Evolutionary conservation across 257 asterid species (phyloP).

Genomic region (Lycium ferocissimum): DNA sequence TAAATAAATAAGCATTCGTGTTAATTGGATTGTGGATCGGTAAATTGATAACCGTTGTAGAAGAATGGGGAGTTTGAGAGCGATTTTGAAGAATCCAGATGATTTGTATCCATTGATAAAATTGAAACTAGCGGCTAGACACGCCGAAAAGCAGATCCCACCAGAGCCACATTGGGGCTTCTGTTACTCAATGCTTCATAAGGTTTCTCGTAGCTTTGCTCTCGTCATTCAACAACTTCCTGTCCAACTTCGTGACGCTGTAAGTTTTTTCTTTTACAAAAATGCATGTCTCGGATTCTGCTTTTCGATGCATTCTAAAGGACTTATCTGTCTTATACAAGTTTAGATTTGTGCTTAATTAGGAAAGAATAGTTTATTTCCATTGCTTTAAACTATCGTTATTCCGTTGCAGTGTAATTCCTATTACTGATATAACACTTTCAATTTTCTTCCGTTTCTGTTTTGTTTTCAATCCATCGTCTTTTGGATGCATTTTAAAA

Average conservation of each 20-base stretch:
- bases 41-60: conserved; percentile 21
- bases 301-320: too few species aligned
- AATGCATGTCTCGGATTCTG: too few species aligned
- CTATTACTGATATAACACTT: too few species aligned
- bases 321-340: too few species aligned
- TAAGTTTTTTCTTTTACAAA: conserved; percentile 40
- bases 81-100: conserved; percentile 82
- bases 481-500: background rate
- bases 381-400: too few species aligned
- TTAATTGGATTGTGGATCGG: background rate
- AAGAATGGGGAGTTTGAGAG: conserved; percentile 73
- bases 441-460: background rate
- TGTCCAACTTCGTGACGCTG: conserved; percentile 94
- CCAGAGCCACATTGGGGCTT: conserved; percentile 93
- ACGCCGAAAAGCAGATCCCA: conserved; percentile 90
- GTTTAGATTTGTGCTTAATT: too few species aligned
- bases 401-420: too few species aligned
- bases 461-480: background rate
- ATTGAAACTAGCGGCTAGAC: conserved; percentile 70
- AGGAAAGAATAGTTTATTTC: too few species aligned
- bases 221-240: conserved; percentile 95
- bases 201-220: conserved; percentile 89
- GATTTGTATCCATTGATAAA: conserved; percentile 86
- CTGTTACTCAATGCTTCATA: conserved; percentile 86
- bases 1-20: background rate